Conservation (phyloP, 495 filamentous ascomycete species). For the Trichoderma orchidacearum region DNA sequence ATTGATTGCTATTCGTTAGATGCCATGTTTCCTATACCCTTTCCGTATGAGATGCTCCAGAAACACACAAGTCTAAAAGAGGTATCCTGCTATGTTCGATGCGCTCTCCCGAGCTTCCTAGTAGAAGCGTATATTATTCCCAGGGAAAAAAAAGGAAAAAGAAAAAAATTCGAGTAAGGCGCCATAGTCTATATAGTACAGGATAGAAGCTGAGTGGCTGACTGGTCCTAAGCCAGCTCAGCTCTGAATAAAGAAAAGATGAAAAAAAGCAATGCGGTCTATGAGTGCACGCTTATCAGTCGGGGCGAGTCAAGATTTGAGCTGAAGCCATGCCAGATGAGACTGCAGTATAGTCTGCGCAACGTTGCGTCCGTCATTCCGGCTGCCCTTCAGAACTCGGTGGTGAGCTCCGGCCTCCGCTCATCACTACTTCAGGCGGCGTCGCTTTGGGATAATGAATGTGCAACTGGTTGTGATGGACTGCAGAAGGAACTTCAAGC, state of each 20-base stretch:
- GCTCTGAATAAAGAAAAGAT: not conserved
- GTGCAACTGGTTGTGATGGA: not conserved
- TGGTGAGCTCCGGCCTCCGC: not conserved
- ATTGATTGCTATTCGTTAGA: too few relatives aligned
- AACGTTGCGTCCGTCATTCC: not conserved
- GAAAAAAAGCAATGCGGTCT: not conserved
- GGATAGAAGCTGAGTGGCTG: not conserved
- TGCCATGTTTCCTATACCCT: too few relatives aligned
- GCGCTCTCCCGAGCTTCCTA: too few relatives aligned
- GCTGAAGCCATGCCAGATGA: not conserved
- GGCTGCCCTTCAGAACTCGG: not conserved
- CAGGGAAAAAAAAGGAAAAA: too few relatives aligned
- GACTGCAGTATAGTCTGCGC: not conserved
- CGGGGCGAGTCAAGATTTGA: not conserved
- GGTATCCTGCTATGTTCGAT: too few relatives aligned
- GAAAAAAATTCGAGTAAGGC: too few relatives aligned
- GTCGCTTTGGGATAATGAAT: not conserved
- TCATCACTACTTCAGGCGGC: not conserved
- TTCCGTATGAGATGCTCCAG: too few relatives aligned
- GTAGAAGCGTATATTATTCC: too few relatives aligned
- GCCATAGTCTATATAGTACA: not conserved
- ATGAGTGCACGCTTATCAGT: not conserved
- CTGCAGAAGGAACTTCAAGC: not conserved
- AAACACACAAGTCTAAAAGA: too few relatives aligned
- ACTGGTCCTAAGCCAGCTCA: not conserved